Conservation (phyloP, 257 asterid species). For the Perilla frutescens region DNA sequence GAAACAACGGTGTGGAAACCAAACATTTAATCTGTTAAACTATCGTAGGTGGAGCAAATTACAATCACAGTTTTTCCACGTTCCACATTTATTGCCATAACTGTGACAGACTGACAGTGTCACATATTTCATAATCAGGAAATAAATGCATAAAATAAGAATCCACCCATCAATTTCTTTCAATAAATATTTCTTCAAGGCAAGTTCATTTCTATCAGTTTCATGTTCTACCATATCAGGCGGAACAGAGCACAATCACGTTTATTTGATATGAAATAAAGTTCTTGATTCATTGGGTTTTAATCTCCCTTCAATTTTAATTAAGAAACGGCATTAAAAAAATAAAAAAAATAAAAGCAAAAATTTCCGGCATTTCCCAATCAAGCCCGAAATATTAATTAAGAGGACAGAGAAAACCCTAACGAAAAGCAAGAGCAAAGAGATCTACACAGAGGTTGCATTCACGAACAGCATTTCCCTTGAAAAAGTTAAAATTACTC, state of each 20-base stretch:
- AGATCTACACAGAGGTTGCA: neutral
- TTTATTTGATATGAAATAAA: neutral
- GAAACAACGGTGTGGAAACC: too few relatives aligned
- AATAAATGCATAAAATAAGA: too few relatives aligned
- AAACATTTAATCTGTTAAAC: too few relatives aligned
- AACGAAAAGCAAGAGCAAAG: neutral
- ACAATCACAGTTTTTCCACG: constrained; percentile 5
- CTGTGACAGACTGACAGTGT: neutral
- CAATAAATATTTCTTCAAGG: neutral
- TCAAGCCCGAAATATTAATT: neutral
- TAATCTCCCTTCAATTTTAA: neutral
- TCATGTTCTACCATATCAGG: neutral
- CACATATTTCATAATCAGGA: too few relatives aligned
- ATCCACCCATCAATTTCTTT: too few relatives aligned
- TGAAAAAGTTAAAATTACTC: too few relatives aligned
- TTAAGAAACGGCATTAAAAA: too few relatives aligned
- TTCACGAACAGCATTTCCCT: too few relatives aligned
- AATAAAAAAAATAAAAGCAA: too few relatives aligned
- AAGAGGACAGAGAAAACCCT: neutral
- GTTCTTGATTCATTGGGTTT: neutral
- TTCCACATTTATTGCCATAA: constrained; percentile 1
- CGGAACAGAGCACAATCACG: constrained; percentile 9
- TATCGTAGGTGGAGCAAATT: neutral
- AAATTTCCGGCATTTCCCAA: constrained; percentile 3
- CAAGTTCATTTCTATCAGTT: neutral